Evolutionary conservation across 495 filamentous ascomycete species (phyloP), one percentile per base, ranked within the genome.

Genomic region (Hyaloscypha variabilis): DNA sequence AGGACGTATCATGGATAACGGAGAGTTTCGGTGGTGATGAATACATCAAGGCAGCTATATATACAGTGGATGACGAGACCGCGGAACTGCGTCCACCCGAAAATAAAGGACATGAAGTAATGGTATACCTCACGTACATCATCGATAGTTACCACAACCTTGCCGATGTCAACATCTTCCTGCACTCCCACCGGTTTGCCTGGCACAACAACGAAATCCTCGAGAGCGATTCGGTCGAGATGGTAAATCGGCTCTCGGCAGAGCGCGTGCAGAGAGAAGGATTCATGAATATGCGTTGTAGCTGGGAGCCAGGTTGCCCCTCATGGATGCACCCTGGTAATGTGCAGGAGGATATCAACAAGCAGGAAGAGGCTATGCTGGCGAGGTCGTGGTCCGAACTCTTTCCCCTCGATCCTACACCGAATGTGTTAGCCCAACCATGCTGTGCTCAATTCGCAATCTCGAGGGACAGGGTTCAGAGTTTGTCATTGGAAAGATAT

Each of bases 21-120:
- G 78, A 82, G 28, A 83, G 62, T 28, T 65, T 71, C 31, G 42
- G 29, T 21, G 39, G 19, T 1, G 31, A 58, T 28, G 50, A 61
- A 2, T 24, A 6, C 21, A 59, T 69, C 23, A 50, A 83, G 8
- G 29, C 23, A 17, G n/a, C 30, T 2, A 26, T 64, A 60, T 92
- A 92, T 68, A 78, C 86, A 49, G 88, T 83, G 53, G 83, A 93
- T 67, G 85, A 91, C 68, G 80, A 82, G 14, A 75, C 69, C 0
- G 88, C 88, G 1, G 78, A 78, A 8, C 76, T 87, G 5, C 88
- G 90, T 71, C 85, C 89, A 2, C 88, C 87, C 0, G 82, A 83
- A 67, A 91, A 91, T 69, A 92, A 92, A 74, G 91, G 90, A 13
- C 85, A 92, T 68, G 90, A 94, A 72, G 90, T 88, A 17, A 88